Base-by-base conservation (phyloP, 2,329 filamentous ascomycete species). In the Phaeosphaeria sp. region DNA sequence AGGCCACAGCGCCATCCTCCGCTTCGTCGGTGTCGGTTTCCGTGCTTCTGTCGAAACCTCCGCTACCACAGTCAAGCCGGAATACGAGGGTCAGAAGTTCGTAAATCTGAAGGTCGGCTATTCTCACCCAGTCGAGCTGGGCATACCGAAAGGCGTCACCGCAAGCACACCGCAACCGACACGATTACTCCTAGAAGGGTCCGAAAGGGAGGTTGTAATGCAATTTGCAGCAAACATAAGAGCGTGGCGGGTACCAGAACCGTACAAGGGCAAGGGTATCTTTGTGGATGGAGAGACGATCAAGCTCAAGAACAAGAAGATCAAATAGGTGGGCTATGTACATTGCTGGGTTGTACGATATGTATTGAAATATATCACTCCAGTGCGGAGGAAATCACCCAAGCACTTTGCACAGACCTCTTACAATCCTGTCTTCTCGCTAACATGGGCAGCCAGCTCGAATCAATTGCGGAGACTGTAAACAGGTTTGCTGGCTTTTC, bases 241-340 rank as follows among this genome's bases (percentile, higher is more conserved):
- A 69, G 86, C 83, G 79, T 98, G 94, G 94, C 89, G 95, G 75
- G 86, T 86, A 64, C 95, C 95, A 27, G 95, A 99, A 81, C 95
- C 95, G 65, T 99, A 99, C 81, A 99, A 99, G 87, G 95, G 95
- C 67, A 98, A 99, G 87, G 95, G 95, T 70, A 96, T 99, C 69
- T 99, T 98, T 77, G 89, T 99, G 71, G 96, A 98, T 74, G 92
- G 93, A 63, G 93, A 99, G 85, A 97, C 93, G 27, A 97, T 99
- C 81, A 96, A 91, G 85, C 79, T 99, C 79, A 99, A 99, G 89
- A 90, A 92, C 73, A 99, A 97, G 90, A 83, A 83, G 76, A 83
- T 83, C 69, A 83, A 83, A 68, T 83, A 65, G 68, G 50, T 15
- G 50, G 7, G 24, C 13, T 45, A 44, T 44, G 45, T 49, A 53